phyloP scores from a whole-genome alignment of 2,329 filamentous ascomycete genomes.

The Cladosporium cucumerinum region DNA sequence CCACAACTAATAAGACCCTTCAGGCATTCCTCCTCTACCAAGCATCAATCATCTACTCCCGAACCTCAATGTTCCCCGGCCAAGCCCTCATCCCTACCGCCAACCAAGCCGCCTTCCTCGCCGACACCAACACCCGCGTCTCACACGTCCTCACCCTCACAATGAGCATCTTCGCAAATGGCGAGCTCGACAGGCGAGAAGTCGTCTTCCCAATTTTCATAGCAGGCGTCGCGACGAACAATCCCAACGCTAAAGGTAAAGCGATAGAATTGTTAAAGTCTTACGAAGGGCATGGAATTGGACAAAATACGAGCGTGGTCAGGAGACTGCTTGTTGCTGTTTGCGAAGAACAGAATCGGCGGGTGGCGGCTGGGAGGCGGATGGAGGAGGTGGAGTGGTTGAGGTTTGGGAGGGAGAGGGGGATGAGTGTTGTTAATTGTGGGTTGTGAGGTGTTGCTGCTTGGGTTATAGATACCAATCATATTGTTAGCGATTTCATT shows the following conservation, averaged over 20 bases:
- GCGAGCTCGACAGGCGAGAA: conserved; percentile 43
- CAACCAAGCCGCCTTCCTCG: conserved; percentile 30
- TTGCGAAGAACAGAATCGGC: conserved; percentile 47
- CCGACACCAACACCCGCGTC: conserved; percentile 46
- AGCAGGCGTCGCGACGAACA: conserved; percentile 45
- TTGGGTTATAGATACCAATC: not conserved
- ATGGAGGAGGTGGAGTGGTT: conserved; percentile 51
- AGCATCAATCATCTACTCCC: conserved; percentile 49
- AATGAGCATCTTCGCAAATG: conserved; percentile 37
- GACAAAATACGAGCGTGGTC: conserved; percentile 46
- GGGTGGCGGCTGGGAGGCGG: conserved; percentile 39
- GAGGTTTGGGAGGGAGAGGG: conserved; percentile 44
- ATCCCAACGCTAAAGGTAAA: conserved; percentile 43
- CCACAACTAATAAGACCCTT: not conserved
- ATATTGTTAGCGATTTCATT: not conserved
- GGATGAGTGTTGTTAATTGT: conserved; percentile 51
- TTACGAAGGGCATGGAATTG: conserved; percentile 49
- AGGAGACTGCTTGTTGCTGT: conserved; percentile 47
- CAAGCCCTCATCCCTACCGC: conserved; percentile 41
- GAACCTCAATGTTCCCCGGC: conserved; percentile 51
- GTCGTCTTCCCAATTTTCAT: conserved; percentile 55
- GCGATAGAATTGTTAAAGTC: conserved; percentile 49
- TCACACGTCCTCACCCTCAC: conserved; percentile 46
- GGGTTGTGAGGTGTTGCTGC: conserved; percentile 34
- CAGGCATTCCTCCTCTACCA: conserved; percentile 49